Percentiles rank a stretch among this genome's conserved stretches.
These are phyloP conservation scores for Hysterium pulicare DNA, from an alignment of 2,329 filamentous ascomycete genomes.

Conservation along the genomic window DNA sequence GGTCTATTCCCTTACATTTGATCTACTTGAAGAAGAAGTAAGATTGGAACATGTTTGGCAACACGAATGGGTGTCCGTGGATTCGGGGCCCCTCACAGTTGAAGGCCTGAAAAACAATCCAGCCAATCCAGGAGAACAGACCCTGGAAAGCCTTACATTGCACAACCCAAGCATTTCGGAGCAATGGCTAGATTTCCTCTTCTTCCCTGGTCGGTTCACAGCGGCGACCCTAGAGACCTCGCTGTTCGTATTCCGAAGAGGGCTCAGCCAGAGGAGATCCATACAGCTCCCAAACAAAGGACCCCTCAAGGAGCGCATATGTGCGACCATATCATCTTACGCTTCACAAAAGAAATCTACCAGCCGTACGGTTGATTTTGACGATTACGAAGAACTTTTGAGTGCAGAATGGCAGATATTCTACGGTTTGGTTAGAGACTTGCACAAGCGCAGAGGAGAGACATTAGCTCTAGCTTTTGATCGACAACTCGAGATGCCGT, in stretches of 20 bases:
- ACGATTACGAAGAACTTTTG: constrained; percentile 68
- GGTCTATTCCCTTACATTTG: constrained; percentile 70
- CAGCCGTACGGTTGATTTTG: constrained; percentile 64
- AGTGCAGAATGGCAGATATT: constrained; percentile 87
- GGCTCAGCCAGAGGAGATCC: constrained; percentile 35
- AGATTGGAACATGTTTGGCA: constrained; percentile 69
- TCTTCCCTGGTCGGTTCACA: constrained; percentile 80
- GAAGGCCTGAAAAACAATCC: constrained; percentile 38
- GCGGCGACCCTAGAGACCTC: constrained; percentile 78
- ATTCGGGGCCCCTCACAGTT: constrained; percentile 40
- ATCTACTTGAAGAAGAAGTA: constrained; percentile 59
- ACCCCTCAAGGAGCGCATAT: constrained; percentile 72
- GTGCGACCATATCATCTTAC: constrained; percentile 66
- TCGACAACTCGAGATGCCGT: constrained; percentile 65
- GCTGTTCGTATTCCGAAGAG: constrained; percentile 74
- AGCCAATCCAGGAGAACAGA: constrained; percentile 37
- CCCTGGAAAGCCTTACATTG: constrained; percentile 30
- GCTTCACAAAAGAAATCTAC: constrained; percentile 62
- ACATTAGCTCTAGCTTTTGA: constrained; percentile 77
- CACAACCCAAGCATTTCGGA: constrained; percentile 57
- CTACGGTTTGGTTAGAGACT: constrained; percentile 77
- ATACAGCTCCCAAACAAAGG: constrained; percentile 36
- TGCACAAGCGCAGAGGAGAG: constrained; percentile 83
- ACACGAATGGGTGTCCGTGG: constrained; percentile 45
- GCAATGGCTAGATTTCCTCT: constrained; percentile 80